Evolutionary conservation across 345 rosid genomes (phyloP), one percentile per base, ranked within the genome.

Genomic region (Euphorbia lathyris): DNA sequence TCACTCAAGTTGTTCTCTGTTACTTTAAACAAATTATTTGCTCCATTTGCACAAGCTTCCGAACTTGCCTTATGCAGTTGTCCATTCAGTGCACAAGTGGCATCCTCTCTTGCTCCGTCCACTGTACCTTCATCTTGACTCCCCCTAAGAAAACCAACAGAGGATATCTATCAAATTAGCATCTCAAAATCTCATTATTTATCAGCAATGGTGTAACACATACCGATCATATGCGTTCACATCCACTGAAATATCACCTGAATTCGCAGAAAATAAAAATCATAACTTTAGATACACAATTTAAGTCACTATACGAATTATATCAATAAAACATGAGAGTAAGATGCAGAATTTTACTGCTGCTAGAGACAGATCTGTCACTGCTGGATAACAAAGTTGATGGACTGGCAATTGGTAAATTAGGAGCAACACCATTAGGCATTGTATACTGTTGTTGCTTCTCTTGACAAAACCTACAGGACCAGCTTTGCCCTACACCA

Each of bases 211-310:
- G 52, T 43, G 30, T 32, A 9, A 19, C 23, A 45, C 86, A 72
- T 78, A 89, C 98, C 86, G 64, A 63, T 80, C 77, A 76, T 71
- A 64, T 19, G 88, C 66, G 74, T 79, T 87, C 50, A 74, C 83
- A 75, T 90, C 97, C 72, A 87, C 94, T 4, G 92, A 88, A 77
- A 80, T 69, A 67, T 90, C 98, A 63, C 98, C 99, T 90, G 78
- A 63, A 50, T 47, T 20, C 65, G 40, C 48, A 76, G 26, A 75
- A 52, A 13, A 67, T 34, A 19, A 68, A 61, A 65, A 59, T 9
- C 53, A 71, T 74, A 56, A 83, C 9, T 22, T 59, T 25, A 75
- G 67, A 26, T 17, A 16, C 22, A 82, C 5, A 27, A 9, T 34
- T 9, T 3, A 57, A 56, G 76, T 22, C 17, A 65, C 12, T 58